Evolutionary conservation across 2,329 filamentous ascomycete genomes (phyloP), one percentile per base, ranked within the genome.

Genomic region (Fusarium haematococcum): DNA sequence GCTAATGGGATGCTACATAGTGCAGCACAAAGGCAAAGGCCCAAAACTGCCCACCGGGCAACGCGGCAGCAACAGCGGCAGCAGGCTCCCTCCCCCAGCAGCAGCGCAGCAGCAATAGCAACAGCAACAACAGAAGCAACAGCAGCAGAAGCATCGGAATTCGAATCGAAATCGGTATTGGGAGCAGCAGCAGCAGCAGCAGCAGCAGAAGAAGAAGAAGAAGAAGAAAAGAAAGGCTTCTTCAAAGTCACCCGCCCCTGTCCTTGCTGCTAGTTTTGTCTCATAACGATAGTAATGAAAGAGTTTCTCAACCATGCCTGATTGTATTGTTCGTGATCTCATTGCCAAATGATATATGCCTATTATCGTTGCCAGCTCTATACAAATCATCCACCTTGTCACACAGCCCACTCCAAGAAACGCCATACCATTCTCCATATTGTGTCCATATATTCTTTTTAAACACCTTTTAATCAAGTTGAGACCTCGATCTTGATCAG

Each of bases 401-500:
- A 70, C 59, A 33, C 25, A 41, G 14, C 23, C 14, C 23, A n/a
- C 45, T 8, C 33, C 18, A 57, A 58, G 43, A 37, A 73, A 73
- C 70, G 70, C 70, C 70, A n/a, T 32, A 32, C 9, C 30, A 32
- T 32, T 32, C 30, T 32, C 30, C 30, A 48, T 62, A 63, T 41
- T 64, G 35, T 52, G n/a, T 13, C 45, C 43, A 20, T 64, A 43
- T n/a, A 35, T 45, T 20, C 18, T 32, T 43, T 52, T 41, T 9
- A 2, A 16, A 11, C 23, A 13, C 54, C 52, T 14, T 56, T 25
- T 35, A 23, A 14, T 37, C 54, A 39, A 23, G 16, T 27, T 50
- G 8, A 5, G 14, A 18, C 14, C n/a, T 18, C 8, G 8, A 39
- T 25, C 6, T 65, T 16, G 16, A 16, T 79, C 65, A 89, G 0